These are phyloP conservation scores for Neurospora africana DNA, from an alignment of 495 filamentous ascomycete species.

Conservation along the genomic window DNA sequence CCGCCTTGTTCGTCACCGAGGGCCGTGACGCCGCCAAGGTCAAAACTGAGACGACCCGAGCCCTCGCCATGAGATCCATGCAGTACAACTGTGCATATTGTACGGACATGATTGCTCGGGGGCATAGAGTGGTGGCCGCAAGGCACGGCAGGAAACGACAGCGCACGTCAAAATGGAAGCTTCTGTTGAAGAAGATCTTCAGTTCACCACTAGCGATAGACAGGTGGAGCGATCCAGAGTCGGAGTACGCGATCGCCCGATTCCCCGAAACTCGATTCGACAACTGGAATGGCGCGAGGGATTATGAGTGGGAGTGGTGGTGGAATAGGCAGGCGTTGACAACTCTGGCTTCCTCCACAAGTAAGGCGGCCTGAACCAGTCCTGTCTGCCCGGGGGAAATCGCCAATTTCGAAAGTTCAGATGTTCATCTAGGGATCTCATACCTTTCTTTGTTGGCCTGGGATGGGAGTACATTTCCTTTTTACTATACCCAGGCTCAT, in stretches of 20 bases:
- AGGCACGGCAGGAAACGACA: not conserved
- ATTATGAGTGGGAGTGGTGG: slow-evolving; percentile 21
- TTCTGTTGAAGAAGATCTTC: not conserved
- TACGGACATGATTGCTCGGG: not conserved
- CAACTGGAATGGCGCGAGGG: slow-evolving; percentile 4
- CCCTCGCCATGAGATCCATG: not conserved
- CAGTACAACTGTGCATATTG: not conserved
- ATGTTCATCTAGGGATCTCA: not conserved
- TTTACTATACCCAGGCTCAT: not conserved
- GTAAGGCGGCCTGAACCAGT: not conserved
- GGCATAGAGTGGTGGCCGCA: not conserved
- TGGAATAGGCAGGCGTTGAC: slow-evolving; percentile 12
- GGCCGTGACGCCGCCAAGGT: not conserved
- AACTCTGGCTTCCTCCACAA: not conserved
- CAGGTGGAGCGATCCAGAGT: not conserved
- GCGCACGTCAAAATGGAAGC: not conserved
- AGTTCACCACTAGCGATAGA: not conserved
- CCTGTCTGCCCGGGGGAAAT: too few species aligned
- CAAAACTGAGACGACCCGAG: not conserved
- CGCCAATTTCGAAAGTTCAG: not conserved
- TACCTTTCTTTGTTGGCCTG: not conserved
- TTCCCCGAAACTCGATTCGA: not conserved
- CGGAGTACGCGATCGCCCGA: not conserved
- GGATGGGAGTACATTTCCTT: not conserved
- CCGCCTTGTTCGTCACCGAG: slow-evolving; percentile 6